Conservation (phyloP, 2,329 filamentous ascomycete genomes). For the Pyrenophora seminiperda region DNA sequence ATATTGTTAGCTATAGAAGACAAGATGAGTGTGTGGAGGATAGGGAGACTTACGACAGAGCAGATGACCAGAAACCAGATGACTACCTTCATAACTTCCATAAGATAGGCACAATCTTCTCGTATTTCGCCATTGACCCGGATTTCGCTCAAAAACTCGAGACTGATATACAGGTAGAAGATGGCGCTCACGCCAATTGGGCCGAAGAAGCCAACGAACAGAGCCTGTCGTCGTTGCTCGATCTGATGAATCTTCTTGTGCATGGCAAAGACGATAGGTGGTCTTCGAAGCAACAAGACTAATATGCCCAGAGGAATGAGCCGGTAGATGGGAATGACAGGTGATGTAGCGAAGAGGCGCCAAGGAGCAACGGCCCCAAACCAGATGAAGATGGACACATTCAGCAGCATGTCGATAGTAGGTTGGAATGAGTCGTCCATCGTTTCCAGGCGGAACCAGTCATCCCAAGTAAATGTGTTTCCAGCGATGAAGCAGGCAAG, state of each 20-base stretch:
- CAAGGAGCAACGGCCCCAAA: slow-evolving; percentile 75
- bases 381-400: slow-evolving; percentile 88
- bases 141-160: slow-evolving; percentile 71
- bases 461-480: slow-evolving; percentile 89
- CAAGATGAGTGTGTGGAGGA: background rate
- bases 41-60: slow-evolving; percentile 69
- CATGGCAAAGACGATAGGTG: slow-evolving; percentile 75
- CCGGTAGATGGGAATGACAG: slow-evolving; percentile 73
- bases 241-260: slow-evolving; percentile 82
- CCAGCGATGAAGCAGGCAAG: slow-evolving; percentile 92
- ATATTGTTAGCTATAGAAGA: slow-evolving; percentile 1
- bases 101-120: slow-evolving; percentile 68
- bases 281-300: slow-evolving; percentile 75
- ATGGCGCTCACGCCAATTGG: slow-evolving; percentile 89
- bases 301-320: slow-evolving; percentile 75
- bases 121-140: slow-evolving; percentile 65
- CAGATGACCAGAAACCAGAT: slow-evolving; percentile 88
- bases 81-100: slow-evolving; percentile 70
- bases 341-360: slow-evolving; percentile 69
- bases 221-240: slow-evolving; percentile 71
- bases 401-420: slow-evolving; percentile 92
- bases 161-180: slow-evolving; percentile 83
- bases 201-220: slow-evolving; percentile 91
- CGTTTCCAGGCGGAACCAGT: slow-evolving; percentile 91
- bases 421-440: slow-evolving; percentile 91